Evolutionary conservation across 352 stramenopile species (phyloP).

Genomic region (Stephanocyclus meneghinianus): DNA sequence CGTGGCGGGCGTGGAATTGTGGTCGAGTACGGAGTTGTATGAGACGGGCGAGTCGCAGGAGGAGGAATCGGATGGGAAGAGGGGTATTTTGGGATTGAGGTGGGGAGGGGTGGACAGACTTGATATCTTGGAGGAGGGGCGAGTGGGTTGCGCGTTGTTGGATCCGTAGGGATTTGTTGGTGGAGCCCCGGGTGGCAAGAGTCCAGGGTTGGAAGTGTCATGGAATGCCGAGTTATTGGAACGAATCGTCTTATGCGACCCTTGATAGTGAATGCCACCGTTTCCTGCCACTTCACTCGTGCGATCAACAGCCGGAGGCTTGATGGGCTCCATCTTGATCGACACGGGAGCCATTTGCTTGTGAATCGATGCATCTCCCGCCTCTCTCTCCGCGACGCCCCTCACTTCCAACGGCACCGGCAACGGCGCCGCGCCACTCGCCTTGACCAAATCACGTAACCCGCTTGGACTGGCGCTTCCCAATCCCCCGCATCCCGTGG

Average conservation of each 20-base stretch:
- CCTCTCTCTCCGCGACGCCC: not conserved
- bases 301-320: not conserved
- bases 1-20: conserved; percentile 16
- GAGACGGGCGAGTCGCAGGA: conserved; percentile 22
- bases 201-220: not conserved
- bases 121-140: not conserved
- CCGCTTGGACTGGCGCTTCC: conserved; percentile 17
- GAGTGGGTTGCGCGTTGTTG: not conserved
- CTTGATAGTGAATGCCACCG: not conserved
- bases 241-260: not conserved
- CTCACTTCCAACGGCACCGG: not conserved
- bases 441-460: conserved; percentile 10
- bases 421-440: too few species aligned
- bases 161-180: not conserved
- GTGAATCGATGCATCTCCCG: not conserved
- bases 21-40: conserved; percentile 33
- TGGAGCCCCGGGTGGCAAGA: not conserved
- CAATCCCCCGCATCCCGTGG: not conserved
- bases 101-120: not conserved
- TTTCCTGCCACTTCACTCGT: not conserved
- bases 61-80: not conserved
- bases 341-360: not conserved
- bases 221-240: not conserved
- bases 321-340: conserved; percentile 6
- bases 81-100: conserved; percentile 2